A percentile compares a stretch with the other conserved stretches of the same genome.
Evolutionary conservation across 768 basidiomycete genomes (phyloP).

Genomic region (Suillus occidentalis): DNA sequence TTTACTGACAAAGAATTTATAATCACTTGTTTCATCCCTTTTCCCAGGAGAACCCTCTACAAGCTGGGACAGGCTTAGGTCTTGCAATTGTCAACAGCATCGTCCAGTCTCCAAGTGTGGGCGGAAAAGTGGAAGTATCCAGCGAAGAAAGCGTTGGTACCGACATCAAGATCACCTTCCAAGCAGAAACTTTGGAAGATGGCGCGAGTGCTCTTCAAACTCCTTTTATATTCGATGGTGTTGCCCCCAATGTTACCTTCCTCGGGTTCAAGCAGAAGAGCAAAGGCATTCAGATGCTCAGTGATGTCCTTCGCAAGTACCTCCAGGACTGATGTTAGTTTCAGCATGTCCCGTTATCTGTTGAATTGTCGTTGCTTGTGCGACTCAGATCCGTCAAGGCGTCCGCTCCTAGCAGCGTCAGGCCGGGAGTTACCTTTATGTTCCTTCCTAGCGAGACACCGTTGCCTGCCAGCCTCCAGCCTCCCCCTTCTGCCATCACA

Average conservation of each 20-base stretch:
- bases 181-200: no score
- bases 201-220: no score
- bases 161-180: no score
- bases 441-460: constrained; percentile 44
- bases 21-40: constrained; percentile 95
- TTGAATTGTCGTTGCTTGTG: constrained; percentile 55
- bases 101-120: no score
- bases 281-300: constrained; percentile 68
- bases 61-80: no score
- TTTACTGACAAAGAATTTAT: constrained; percentile 33
- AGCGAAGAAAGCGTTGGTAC: no score
- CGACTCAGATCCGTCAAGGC: constrained; percentile 45
- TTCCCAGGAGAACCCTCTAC: no score
- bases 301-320: constrained; percentile 61
- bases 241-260: constrained; percentile 57
- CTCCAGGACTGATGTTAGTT: constrained; percentile 61
- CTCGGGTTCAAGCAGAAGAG: constrained; percentile 68
- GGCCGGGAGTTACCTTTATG: constrained; percentile 52
- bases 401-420: constrained; percentile 27
- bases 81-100: no score
- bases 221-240: constrained; percentile 55
- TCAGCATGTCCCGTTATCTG: constrained; percentile 49
- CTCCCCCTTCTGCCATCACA: constrained; percentile 25
- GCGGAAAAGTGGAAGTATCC: no score
- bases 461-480: constrained; percentile 43